Percentiles rank a stretch among this genome's conserved stretches.
Conservation (phyloP, 768 basidiomycete genomes). For the Pleurotus eryngii region DNA sequence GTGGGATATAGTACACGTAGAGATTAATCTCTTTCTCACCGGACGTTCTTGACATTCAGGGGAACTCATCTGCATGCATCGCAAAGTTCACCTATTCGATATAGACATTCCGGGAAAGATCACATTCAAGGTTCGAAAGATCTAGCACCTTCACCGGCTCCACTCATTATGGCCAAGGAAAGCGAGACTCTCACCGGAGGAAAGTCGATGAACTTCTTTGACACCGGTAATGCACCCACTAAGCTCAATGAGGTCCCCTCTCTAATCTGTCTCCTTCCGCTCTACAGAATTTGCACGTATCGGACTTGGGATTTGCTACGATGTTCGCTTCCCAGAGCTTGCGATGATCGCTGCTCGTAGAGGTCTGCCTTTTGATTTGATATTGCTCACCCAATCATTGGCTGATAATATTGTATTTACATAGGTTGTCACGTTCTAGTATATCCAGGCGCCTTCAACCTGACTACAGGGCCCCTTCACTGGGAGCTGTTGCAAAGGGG, state of each 20-base stretch:
- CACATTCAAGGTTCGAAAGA: conserved; percentile 67
- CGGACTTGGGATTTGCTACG: conserved; percentile 95
- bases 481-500: conserved; percentile 92
- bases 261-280: neutral
- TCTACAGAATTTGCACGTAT: conserved; percentile 89
- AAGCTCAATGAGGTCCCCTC: neutral
- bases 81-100: conserved; percentile 96
- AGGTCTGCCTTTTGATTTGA: conserved; percentile 41
- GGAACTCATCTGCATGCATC: conserved; percentile 80
- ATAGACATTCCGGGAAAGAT: conserved; percentile 95
- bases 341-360: conserved; percentile 86
- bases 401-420: neutral
- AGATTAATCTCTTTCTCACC: neutral
- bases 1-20: conserved; percentile 25
- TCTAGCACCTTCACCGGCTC: neutral
- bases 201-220: conserved; percentile 69
- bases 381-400: neutral
- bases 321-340: conserved; percentile 92
- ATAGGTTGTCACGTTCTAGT: conserved; percentile 83
- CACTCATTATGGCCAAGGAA: conserved; percentile 49
- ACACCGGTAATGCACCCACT: conserved; percentile 59
- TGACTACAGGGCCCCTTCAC: conserved; percentile 92
- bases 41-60: conserved; percentile 40
- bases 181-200: conserved; percentile 86
- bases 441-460: conserved; percentile 94